A percentile compares a stretch with the other conserved stretches of the same genome.
These are phyloP conservation scores for Lotmaria passim DNA, from an alignment of 208 protist genomes.

Conservation along the genomic window DNA sequence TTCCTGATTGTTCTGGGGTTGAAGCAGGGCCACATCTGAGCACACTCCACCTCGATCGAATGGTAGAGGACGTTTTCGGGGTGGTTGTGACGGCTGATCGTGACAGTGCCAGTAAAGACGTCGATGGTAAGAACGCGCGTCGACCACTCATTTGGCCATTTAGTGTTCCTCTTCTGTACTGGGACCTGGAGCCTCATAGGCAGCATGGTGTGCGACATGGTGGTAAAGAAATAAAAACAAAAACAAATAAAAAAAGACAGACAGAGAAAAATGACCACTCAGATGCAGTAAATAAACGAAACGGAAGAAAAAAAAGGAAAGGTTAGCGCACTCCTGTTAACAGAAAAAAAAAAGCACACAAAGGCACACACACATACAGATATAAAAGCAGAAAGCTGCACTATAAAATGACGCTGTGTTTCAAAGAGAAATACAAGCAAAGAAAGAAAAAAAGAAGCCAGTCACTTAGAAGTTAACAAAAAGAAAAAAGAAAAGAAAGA, in stretches of 20 bases:
- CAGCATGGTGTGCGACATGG: not conserved
- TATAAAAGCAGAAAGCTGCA: not conserved
- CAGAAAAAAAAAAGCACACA: too few relatives aligned
- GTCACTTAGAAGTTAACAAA: too few relatives aligned
- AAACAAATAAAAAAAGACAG: not conserved
- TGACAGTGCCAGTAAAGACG: constrained; percentile 22
- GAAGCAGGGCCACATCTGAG: constrained; percentile 35
- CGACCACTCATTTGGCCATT: constrained; percentile 18
- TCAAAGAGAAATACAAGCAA: too few relatives aligned
- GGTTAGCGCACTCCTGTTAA: too few relatives aligned
- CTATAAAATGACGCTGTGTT: too few relatives aligned
- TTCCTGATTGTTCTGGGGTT: constrained; percentile 11
- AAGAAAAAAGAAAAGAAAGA: too few relatives aligned
- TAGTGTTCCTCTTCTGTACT: constrained; percentile 25
- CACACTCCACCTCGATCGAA: constrained; percentile 10
- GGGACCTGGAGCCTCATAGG: constrained; percentile 19
- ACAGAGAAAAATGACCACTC: not conserved
- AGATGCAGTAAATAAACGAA: not conserved
- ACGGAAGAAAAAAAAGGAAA: not conserved
- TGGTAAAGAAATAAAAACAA: too few relatives aligned
- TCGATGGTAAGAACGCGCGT: constrained; percentile 31
- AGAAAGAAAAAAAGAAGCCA: too few relatives aligned
- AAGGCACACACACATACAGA: too few relatives aligned
- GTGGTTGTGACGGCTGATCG: constrained; percentile 34
- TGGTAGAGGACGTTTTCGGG: constrained; percentile 29